Percentiles rank a stretch among this genome's conserved stretches.
These are phyloP conservation scores for Paraconiothyrium sp. DNA, from an alignment of 2,329 filamentous ascomycete genomes.

Conservation along the genomic window DNA sequence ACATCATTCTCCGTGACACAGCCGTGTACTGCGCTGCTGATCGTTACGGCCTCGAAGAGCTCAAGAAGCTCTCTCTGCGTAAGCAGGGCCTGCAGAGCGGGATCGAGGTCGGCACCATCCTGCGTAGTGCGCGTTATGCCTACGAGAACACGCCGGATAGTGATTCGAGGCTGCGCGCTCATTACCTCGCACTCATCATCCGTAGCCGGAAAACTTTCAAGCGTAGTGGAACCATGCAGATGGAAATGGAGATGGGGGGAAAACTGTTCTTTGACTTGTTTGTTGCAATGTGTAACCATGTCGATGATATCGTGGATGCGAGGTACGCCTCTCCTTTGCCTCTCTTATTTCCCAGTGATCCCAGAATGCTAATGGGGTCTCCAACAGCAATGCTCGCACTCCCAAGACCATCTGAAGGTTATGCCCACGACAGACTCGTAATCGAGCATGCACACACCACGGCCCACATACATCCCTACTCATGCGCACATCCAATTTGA, in stretches of 20 bases:
- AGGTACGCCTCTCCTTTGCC: constrained; percentile 55
- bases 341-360: not conserved
- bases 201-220: constrained; percentile 97
- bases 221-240: constrained; percentile 97
- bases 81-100: constrained; percentile 95
- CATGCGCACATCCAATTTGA: constrained; percentile 36
- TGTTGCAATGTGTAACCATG: constrained; percentile 97
- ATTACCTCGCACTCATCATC: constrained; percentile 97
- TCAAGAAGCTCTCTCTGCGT: constrained; percentile 89
- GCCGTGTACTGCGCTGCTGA: constrained; percentile 94
- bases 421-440: constrained; percentile 16
- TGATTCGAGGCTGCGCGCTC: constrained; percentile 91
- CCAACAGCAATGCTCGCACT: constrained; percentile 61
- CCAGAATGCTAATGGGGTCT: constrained; percentile 10
- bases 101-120: constrained; percentile 90
- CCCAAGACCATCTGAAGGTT: constrained; percentile 62
- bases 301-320: constrained; percentile 93
- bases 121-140: constrained; percentile 92
- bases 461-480: constrained; percentile 24
- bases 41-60: constrained; percentile 87
- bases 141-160: constrained; percentile 95
- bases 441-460: constrained; percentile 23
- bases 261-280: constrained; percentile 99
- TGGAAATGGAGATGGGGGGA: constrained; percentile 94
- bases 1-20: constrained; percentile 87